Evolutionary conservation across 345 rosid genomes (phyloP).

Genomic region (Gossypium bickii): DNA sequence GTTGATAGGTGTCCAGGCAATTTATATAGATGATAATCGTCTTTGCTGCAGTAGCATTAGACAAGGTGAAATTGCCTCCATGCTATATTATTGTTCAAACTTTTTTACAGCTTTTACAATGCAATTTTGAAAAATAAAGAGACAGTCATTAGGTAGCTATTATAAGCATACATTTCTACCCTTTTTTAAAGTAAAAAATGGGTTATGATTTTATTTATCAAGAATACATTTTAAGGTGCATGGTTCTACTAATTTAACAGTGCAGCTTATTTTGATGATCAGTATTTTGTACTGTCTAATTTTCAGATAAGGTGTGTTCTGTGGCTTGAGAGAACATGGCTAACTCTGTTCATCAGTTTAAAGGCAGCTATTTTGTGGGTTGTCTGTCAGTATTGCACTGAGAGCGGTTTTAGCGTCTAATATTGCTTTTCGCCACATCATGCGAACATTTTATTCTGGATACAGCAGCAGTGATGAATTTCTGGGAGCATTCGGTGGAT

Average conservation of each 20-base stretch:
- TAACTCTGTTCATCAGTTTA: neutral
- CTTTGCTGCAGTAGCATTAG: conserved; percentile 82
- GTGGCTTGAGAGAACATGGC: conserved; percentile 35
- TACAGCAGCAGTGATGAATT: neutral
- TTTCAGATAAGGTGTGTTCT: conserved; percentile 68
- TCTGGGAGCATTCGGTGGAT: neutral
- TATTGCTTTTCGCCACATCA: neutral
- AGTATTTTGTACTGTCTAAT: neutral
- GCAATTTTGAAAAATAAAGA: neutral
- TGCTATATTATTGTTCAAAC: neutral
- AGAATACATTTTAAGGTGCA: neutral
- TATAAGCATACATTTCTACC: neutral
- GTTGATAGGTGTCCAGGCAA: conserved; percentile 91
- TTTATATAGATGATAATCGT: conserved; percentile 84
- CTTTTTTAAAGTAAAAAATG: conserved; percentile 52
- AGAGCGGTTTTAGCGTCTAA: neutral
- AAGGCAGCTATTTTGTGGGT: neutral
- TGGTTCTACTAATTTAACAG: neutral
- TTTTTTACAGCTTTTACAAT: neutral
- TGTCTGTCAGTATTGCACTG: neutral
- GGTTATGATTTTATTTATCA: neutral
- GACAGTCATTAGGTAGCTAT: neutral
- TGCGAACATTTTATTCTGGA: neutral
- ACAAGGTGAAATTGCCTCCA: conserved; percentile 55
- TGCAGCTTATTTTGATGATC: conserved; percentile 9